Base-by-base conservation (phyloP, 768 basidiomycete species). In the Kockovaella imperatae region DNA sequence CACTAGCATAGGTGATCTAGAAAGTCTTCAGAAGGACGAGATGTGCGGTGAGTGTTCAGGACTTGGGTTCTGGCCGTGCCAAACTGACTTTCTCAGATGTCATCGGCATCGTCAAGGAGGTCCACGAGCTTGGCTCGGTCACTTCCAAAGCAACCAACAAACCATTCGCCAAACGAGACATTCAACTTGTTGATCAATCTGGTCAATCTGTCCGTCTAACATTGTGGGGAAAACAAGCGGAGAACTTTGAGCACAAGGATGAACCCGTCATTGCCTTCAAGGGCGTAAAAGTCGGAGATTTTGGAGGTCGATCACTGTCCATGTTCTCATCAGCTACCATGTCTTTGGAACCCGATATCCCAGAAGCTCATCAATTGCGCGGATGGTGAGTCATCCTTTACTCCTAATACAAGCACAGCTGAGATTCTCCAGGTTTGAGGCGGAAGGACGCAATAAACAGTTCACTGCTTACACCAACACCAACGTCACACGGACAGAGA, bases 141-240 rank as follows among this genome's bases (percentile, higher is more conserved):
- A 81, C 76, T 17, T 82, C 87, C 20, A 85, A 87, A 61, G 77
- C 82, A 50, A 78, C 81, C 40, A 80, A 81, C 56, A 80, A 81
- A 69, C 77, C 78, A 35, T 78, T 90, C 49, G 76, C 78, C 26
- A 97, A 97, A 71, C 83, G 93, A 36, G 93, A 99, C 35, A 73
- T 99, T 42, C 83, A 79, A 0, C 72, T 99, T 28, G 91, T 90
- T 11, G 93, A 99, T 68, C 79, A 78, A 52, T 83, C 87, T 5
- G 78, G 78, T 29, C 87, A 75, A 61, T 79, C 82, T 14, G 82
- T 87, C 32, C 80, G 87, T 28, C 68, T 96, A 56, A 99, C 93
- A 3, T 75, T 97, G 25, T 99, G 93, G 95, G 95, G 93, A 20
- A 88, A 85, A 69, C 85, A 87, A 68, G 93, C 93, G 0, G 88